Conservation (phyloP, 164 flowering plant genomes). For the Macadamia integrifolia region DNA sequence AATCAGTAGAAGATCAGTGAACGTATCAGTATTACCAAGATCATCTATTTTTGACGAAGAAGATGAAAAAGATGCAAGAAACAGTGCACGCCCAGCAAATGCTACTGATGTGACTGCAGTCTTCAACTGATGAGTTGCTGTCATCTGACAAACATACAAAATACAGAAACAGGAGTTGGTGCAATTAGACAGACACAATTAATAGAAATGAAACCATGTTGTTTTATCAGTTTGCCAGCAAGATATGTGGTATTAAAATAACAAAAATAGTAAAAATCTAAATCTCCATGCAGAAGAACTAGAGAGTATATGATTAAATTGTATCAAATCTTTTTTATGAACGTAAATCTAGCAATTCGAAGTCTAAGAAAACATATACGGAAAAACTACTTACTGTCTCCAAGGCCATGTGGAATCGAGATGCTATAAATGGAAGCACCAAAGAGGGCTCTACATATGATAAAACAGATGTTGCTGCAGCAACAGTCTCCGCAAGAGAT, state of each 20-base stretch:
- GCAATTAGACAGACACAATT: neutral
- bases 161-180: neutral
- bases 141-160: constrained; percentile 57
- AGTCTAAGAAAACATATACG: neutral
- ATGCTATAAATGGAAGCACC: constrained; percentile 87
- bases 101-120: constrained; percentile 92
- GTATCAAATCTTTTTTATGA: too few species aligned
- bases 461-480: constrained; percentile 82
- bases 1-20: constrained; percentile 51
- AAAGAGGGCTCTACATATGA: constrained; percentile 88
- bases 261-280: neutral
- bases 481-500: constrained; percentile 89
- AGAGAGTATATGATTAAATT: neutral
- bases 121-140: constrained; percentile 97
- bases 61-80: constrained; percentile 50
- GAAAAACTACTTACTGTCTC: constrained; percentile 72
- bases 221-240: neutral
- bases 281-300: neutral
- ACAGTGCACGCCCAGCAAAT: constrained; percentile 77
- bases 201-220: neutral
- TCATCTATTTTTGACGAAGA: constrained; percentile 34
- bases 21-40: constrained; percentile 31
- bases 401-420: constrained; percentile 88
- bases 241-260: neutral
- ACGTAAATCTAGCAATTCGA: neutral